Evolutionary conservation across 23 red algal species (phyloP).

Genomic region (Gracilaria domingensis): DNA sequence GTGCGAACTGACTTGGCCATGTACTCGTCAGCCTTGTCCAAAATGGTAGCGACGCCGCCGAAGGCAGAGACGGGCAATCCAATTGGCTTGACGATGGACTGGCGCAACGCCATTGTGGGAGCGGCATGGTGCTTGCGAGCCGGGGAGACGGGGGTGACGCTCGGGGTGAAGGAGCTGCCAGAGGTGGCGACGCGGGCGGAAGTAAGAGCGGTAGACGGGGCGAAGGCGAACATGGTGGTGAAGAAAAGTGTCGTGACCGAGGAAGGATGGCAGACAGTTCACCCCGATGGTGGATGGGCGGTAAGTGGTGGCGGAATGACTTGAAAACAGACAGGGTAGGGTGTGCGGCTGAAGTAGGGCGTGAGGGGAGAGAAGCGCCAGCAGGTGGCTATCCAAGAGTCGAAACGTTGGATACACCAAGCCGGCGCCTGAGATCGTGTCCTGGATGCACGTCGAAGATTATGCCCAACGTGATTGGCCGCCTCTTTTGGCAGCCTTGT

Average conservation of each 20-base stretch:
- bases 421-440: too few relatives aligned
- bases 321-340: too few relatives aligned
- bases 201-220: conserved; percentile 9
- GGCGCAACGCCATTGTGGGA: conserved; percentile 44
- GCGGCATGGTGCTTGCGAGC: background rate
- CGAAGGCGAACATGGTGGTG: conserved; percentile 36
- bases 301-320: too few relatives aligned
- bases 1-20: conserved; percentile 64
- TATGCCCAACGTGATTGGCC: too few relatives aligned
- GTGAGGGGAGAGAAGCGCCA: too few relatives aligned
- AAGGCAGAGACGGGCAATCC: conserved; percentile 3
- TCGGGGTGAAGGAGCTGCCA: conserved; percentile 34
- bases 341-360: too few relatives aligned
- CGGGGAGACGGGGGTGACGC: background rate
- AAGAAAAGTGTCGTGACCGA: background rate
- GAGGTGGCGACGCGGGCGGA: conserved; percentile 7
- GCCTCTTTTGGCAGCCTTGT: too few relatives aligned
- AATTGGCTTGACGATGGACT: background rate
- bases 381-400: too few relatives aligned
- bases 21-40: conserved; percentile 59
- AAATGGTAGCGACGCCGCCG: conserved; percentile 23
- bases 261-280: too few relatives aligned
- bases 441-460: too few relatives aligned
- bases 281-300: too few relatives aligned
- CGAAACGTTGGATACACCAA: too few relatives aligned